Base-by-base conservation (phyloP, 148 eudicot species). In the Silene conica region DNA sequence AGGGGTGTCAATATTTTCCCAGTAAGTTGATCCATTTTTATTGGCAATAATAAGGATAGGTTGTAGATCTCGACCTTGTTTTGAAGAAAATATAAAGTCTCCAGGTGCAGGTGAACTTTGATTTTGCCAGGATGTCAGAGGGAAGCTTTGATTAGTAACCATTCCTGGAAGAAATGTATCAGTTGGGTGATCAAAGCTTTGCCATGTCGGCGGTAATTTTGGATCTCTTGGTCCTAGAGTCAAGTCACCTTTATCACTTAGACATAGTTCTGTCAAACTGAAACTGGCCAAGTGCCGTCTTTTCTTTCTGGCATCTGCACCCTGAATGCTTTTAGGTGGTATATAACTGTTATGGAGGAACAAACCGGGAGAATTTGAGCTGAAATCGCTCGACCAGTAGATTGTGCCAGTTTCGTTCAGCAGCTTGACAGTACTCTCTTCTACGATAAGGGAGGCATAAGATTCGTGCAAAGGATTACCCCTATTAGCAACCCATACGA, bases 401-500 rank as follows among this genome's bases (percentile, higher is more conserved):
- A 15, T 3, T 13, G 14, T n/a, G 11, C 45, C 69, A 71, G 43
- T 46, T 3, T 13, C 34, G 58, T 43, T 75, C 28, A 64, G 12
- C 7, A 83, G 18, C 71, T 20, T n/a, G 25, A 73, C 78, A 28
- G 74, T 65, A 48, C 83, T 84, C 72, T 69, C 77, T 21, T 54
- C 19, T 48, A 81, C 26, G 9, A 19, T 63, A 70, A 86, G 66
- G 43, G 16, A 67, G 20, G 72, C 80, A 20, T 63, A 10, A 43
- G 57, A 18, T 7, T 28, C 61, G 9, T 7, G 6, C 34, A 83
- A 8, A 46, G 89, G 86, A 0, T 26, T 64, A 4, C 57, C 80
- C 48, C 82, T 57, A 52, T 81, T 86, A 67, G 89, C 89, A 58
- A 83, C 85, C 89, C 89, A 86, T 21, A 86, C 86, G 31, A 83